Conservation (phyloP, 352 stramenopile genomes). For the Thraustotheca clavata region DNA sequence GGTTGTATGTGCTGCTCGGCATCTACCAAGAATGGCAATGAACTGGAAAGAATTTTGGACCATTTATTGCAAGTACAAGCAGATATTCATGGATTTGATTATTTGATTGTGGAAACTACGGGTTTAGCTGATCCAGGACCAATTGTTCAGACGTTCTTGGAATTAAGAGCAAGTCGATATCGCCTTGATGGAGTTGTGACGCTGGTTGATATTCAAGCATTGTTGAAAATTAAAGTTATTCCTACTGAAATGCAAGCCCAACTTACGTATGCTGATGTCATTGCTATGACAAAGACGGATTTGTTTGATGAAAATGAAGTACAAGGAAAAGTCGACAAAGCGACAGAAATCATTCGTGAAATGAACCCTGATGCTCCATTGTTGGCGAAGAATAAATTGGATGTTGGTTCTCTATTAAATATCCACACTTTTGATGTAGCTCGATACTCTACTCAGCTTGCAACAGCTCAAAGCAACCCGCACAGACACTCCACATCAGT, state of each 20-base stretch:
- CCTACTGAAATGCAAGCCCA: conserved; percentile 89
- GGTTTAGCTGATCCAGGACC: conserved; percentile 94
- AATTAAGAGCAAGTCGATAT: conserved; percentile 83
- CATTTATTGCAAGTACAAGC: conserved; percentile 58
- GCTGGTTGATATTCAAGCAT: conserved; percentile 91
- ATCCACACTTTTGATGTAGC: conserved; percentile 67
- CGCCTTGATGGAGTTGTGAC: conserved; percentile 96
- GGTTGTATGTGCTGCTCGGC: conserved; percentile 97
- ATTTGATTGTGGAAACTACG: conserved; percentile 93
- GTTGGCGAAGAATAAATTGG: conserved; percentile 40
- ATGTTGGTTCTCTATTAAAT: conserved; percentile 44
- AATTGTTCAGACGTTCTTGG: conserved; percentile 96
- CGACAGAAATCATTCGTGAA: conserved; percentile 13
- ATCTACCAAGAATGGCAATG: conserved; percentile 83
- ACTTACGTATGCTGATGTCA: conserved; percentile 96
- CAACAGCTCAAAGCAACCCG: conserved; percentile 18
- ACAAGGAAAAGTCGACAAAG: conserved; percentile 1
- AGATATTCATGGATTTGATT: conserved; percentile 88
- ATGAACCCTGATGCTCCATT: conserved; percentile 42
- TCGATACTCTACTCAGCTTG: conserved; percentile 31
- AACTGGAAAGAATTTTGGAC: conserved; percentile 90
- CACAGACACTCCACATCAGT: conserved; percentile 45
- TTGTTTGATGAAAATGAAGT: conserved; percentile 80
- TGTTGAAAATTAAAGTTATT: conserved; percentile 93
- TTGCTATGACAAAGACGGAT: conserved; percentile 98